Evolutionary conservation across 306 rosid genomes (phyloP).

Genomic region (Bauhinia variegata): DNA sequence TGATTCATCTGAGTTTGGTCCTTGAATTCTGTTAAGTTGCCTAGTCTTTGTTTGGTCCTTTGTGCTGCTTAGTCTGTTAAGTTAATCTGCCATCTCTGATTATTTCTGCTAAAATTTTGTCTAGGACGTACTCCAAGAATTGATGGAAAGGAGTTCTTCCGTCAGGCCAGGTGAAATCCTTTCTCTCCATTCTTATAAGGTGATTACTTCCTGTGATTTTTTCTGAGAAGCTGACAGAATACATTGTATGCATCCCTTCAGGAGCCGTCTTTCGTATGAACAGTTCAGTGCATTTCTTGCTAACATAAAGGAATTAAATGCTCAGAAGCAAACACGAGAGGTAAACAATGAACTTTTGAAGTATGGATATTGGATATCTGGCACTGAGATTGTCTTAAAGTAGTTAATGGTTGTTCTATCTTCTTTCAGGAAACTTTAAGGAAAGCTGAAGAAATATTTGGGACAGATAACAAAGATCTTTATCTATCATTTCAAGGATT

Average conservation of each 20-base stretch:
- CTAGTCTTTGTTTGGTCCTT: background rate
- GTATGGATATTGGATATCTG: conserved; percentile 13
- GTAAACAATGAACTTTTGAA: conserved; percentile 46
- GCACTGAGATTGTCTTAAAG: conserved; percentile 23
- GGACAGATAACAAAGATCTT: conserved; percentile 93
- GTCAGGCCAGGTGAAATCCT: conserved; percentile 79
- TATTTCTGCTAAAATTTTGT: conserved; percentile 17
- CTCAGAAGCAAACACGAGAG: conserved; percentile 98
- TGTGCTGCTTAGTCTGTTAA: too few relatives aligned
- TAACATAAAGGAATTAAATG: conserved; percentile 92
- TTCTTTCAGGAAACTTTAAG: conserved; percentile 79
- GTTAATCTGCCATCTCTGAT: conserved; percentile 7
- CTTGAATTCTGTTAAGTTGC: conserved; percentile 8
- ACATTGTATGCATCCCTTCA: conserved; percentile 37
- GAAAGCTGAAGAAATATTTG: conserved; percentile 97
- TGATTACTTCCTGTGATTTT: conserved; percentile 24
- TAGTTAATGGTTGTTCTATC: conserved; percentile 31
- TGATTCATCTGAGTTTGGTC: background rate
- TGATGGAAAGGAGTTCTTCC: conserved; percentile 98
- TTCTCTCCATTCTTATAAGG: conserved; percentile 19
- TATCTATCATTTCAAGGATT: conserved; percentile 88
- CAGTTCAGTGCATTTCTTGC: conserved; percentile 99
- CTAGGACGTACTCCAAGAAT: conserved; percentile 88
- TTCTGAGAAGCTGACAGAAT: conserved; percentile 31
- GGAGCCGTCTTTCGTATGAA: conserved; percentile 97